phyloP scores from a whole-genome alignment of 805 yeast genomes.

The Sugiyamaella smithiae region DNA sequence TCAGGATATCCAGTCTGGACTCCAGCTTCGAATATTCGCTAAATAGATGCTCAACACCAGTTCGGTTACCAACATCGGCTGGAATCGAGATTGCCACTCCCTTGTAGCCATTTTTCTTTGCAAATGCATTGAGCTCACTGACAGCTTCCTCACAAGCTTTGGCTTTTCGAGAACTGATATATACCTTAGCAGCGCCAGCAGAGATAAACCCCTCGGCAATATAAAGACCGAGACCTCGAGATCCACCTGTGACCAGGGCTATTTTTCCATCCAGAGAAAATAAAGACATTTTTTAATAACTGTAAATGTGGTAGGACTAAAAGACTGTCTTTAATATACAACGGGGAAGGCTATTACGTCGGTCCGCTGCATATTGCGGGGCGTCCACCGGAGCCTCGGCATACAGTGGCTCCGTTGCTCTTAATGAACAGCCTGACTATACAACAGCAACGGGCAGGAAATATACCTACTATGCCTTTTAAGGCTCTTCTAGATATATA shows the following conservation, averaged over 20 bases:
- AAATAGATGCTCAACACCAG: slow-evolving; percentile 46
- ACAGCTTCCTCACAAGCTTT: slow-evolving; percentile 61
- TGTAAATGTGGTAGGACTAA: too few relatives aligned
- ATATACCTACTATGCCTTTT: too few relatives aligned
- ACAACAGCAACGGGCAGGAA: too few relatives aligned
- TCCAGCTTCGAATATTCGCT: slow-evolving; percentile 42
- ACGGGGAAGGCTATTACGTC: too few relatives aligned
- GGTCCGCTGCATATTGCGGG: slow-evolving; percentile 1
- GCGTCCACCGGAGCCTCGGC: slow-evolving; percentile 3
- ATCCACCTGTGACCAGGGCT: slow-evolving; percentile 70
- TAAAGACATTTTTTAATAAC: too few relatives aligned
- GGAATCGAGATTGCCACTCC: slow-evolving; percentile 48
- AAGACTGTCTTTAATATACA: too few relatives aligned
- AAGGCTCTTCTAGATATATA: too few relatives aligned
- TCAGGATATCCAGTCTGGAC: slow-evolving; percentile 53
- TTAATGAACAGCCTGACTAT: too few relatives aligned
- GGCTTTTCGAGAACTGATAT: slow-evolving; percentile 62
- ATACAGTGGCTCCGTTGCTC: too few relatives aligned
- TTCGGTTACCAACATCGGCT: slow-evolving; percentile 52
- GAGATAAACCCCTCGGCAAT: slow-evolving; percentile 62
- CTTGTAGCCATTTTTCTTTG: slow-evolving; percentile 28
- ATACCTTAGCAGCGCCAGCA: slow-evolving; percentile 61
- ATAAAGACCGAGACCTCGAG: slow-evolving; percentile 69
- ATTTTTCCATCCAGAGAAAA: slow-evolving; percentile 45
- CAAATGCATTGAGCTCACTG: slow-evolving; percentile 30